Base-by-base conservation (phyloP, 164 flowering plant genomes). In the Umbellularia californica region DNA sequence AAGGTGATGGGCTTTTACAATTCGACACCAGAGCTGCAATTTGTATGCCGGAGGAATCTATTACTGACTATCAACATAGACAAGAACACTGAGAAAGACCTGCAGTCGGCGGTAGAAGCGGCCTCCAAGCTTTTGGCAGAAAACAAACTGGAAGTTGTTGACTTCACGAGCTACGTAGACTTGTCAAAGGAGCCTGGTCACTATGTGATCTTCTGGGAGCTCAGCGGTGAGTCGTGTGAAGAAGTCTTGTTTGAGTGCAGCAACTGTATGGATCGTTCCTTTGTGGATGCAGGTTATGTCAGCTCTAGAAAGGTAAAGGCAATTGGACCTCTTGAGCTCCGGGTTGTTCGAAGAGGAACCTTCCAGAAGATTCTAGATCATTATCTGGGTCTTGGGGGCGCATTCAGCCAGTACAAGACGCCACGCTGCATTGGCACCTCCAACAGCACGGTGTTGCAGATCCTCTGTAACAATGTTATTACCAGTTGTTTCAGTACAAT, bases 41-140 rank as follows among this genome's bases (percentile, higher is more conserved):
- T 90, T 52, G 73, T 93, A 3, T 88, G 98, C 86, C 80, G 99
- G 77, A 84, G 88, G 33, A 91, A 86, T 73, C 89, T 94, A 1
- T 79, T 96, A n/a, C 86, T 92, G n/a, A 87, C 79, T 30, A 80
- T 96, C 75, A 90, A 94, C 88, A 90, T 93, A 5, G 99, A 96
- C 93, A 96, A 96, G 88, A 93, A 88, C 89, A 96, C 98, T 0
- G 99, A 96, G 83, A 89, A 87, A 75, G 99, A 96, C 71, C 67
- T 96, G n/a, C 97, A 93, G 78, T 73, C 87, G 19, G 78, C 93
- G 0, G 99, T 96, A 1, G 97, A 91, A 74, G 85, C 76, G 22
- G 96, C 97, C 0, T 74, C 80, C 64, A 82, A 86, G 80, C 65
- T 83, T 1, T 66, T 93, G 20, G 81, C 86, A 0, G 84, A 74